Evolutionary conservation across 768 basidiomycete species (phyloP), one percentile per base, ranked within the genome.

Genomic region (Rhodotorula sphaerocarpa): DNA sequence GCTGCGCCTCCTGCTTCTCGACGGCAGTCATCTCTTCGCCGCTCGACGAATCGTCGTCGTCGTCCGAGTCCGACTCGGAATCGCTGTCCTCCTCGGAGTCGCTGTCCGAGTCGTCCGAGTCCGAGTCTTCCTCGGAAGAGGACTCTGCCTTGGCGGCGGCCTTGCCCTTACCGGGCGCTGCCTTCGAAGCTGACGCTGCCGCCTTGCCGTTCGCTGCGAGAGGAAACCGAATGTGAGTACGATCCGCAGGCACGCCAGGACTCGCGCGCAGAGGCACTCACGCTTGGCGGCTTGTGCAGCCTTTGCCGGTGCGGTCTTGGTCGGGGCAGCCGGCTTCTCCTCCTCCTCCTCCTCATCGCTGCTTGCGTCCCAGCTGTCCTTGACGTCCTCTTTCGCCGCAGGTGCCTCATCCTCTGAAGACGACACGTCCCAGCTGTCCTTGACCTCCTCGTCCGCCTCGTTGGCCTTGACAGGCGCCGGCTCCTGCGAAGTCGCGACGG

Each of bases 1-100:
- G 80, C 74, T 86, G 82, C 25, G 82, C 82, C 15, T 82, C 82
- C 71, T 84, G 75, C 64, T 80, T 82, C 75, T 91, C 85, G 7
- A 83, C 76, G 31, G 76, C 79, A 4, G 86, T 85, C 73, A 87
- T 77, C 27, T 30, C 39, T 4, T 78, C 78, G 11, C 80, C 80
- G 57, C 79, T 79, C 28, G 77, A 77, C 42, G 23, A 25, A 31
- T 55, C 55, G n/a, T 43, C 41, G 50, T 63, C 61, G 25, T 72
- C 70, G 25, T 73, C 72, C 36, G 75, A 76, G 50, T 79, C 80
- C 0, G 80, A 82, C 47, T 81, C 82, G 14, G 30, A 31, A 30
- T 50, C 48, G 7, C 65, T 70, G 25, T 71, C 71, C 10, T 59
- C 55, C 36, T 82, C 79, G 3, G 76, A 82, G 20, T 70, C 67